These are phyloP conservation scores for Mortierella antarctica DNA, from an alignment of 192 early-diverging fungal genomes.

Conservation along the genomic window DNA sequence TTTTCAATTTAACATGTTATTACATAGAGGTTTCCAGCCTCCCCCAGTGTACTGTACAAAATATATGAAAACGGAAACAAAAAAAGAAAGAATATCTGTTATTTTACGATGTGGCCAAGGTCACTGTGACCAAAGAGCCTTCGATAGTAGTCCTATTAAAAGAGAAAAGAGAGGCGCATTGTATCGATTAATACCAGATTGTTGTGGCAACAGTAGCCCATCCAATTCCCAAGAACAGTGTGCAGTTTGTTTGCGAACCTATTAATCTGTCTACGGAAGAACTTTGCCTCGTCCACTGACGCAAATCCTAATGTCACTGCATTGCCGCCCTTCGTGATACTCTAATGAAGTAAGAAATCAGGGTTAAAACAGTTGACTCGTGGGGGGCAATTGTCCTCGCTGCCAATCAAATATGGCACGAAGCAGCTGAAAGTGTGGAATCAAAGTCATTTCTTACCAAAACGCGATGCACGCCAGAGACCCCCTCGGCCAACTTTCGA, in stretches of 20 bases:
- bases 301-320: conserved; percentile 35
- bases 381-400: too few relatives aligned
- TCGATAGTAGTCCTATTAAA: conserved; percentile 34
- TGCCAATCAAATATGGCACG: not conserved
- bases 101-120: conserved; percentile 30
- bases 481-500: conserved; percentile 21
- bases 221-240: not conserved
- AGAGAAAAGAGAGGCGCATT: not conserved
- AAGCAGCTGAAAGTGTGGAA: not conserved
- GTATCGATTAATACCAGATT: not conserved
- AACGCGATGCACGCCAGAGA: conserved; percentile 42
- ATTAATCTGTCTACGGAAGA: conserved; percentile 57
- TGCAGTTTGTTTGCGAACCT: conserved; percentile 25
- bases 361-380: not conserved
- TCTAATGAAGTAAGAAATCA: conserved; percentile 10
- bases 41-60: not conserved
- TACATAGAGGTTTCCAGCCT: not conserved
- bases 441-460: conserved; percentile 19
- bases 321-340: conserved; percentile 25
- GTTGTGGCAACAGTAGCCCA: not conserved
- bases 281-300: conserved; percentile 47
- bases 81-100: conserved; percentile 10
- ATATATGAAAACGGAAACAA: not conserved
- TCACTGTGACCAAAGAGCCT: conserved; percentile 47
- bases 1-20: not conserved